Evolutionary conservation across 768 basidiomycete genomes (phyloP), one percentile per base, ranked within the genome.

Genomic region (Hypsizygus marmoreus): DNA sequence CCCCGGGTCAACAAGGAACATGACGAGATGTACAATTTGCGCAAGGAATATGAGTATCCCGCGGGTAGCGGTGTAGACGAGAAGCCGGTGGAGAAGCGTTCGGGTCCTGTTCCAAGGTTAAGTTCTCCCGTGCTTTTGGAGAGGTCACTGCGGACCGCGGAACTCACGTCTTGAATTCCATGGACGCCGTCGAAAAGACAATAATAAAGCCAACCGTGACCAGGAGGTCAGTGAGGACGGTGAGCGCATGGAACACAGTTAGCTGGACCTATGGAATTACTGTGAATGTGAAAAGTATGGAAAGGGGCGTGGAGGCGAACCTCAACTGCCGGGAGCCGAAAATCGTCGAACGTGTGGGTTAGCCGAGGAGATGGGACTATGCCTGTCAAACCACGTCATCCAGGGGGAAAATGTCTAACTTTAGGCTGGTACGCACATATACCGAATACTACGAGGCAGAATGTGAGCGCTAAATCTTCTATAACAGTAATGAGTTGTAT

Each of bases 11-110:
- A 46, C 17, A 16, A 34, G 14, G 35, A 23, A 41, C 45, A 45
- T 51, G 7, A 40, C 22, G 20, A 51, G 25, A 41, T 46, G 49
- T 16, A 23, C 45, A 12, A 45, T n/a, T 25, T 51, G 49, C 13
- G 41, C 37, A 17, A 40, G 17, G 11, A 30, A 16, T 3, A 46
- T 30, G 19, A 51, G 44, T 7, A 51, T 29, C 2, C 49, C 49
- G 14, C 49, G 44, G 6, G 42, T 45, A 13, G 46, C 24, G 12
- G 28, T 32, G 29, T 39, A 51, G n/a, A 35, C 32, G 16, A 51
- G 19, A n/a, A 51, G n/a, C 13, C 30, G 33, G 10, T 46, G 28
- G 19, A 51, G 23, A 10, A 46, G 11, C 14, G 13, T 22, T 24
- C 36, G 25, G 17, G 37, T 47, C 2, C 45, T 47, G 20, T 24